Evolutionary conservation across 768 basidiomycete genomes (phyloP).

Genomic region (Boletus tomentosulus): DNA sequence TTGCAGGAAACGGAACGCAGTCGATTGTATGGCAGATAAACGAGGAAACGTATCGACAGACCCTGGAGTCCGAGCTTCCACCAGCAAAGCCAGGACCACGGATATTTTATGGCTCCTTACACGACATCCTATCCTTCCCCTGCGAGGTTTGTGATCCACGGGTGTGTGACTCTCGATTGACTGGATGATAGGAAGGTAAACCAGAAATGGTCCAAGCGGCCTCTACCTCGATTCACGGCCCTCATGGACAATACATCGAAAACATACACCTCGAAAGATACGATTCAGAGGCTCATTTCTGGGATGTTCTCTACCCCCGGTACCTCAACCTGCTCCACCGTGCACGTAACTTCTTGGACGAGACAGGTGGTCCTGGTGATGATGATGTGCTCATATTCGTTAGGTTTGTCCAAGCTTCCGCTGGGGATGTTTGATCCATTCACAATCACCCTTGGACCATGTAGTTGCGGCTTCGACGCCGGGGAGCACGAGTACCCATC

Average conservation of each 20-base stretch:
- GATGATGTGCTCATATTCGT: conserved; percentile 82
- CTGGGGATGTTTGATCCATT: background rate
- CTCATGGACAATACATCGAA: conserved; percentile 23
- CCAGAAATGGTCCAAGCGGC: conserved; percentile 77
- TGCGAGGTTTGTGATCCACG: conserved; percentile 60
- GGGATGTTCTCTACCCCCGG: conserved; percentile 56
- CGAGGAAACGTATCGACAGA: conserved; percentile 73
- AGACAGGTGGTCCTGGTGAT: conserved; percentile 57
- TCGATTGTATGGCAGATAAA: conserved; percentile 90
- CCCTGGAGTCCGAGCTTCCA: conserved; percentile 46
- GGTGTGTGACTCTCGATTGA: background rate
- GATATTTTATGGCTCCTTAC: conserved; percentile 88
- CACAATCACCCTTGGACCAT: background rate
- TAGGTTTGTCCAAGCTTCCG: conserved; percentile 47
- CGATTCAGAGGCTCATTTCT: conserved; percentile 8
- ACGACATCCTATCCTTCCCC: conserved; percentile 89
- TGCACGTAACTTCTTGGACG: conserved; percentile 67
- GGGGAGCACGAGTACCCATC: conserved; percentile 85
- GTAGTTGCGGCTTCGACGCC: conserved; percentile 91
- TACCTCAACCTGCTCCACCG: conserved; percentile 57
- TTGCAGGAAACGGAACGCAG: conserved; percentile 88
- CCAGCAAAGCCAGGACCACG: conserved; percentile 44
- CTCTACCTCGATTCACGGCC: conserved; percentile 37
- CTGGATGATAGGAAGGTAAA: conserved; percentile 67
- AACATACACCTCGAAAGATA: conserved; percentile 12